A percentile compares a stretch with the other conserved stretches of the same genome.
phyloP scores from a whole-genome alignment of 2,329 filamentous ascomycete species.

The Verticillium albo-atrum region DNA sequence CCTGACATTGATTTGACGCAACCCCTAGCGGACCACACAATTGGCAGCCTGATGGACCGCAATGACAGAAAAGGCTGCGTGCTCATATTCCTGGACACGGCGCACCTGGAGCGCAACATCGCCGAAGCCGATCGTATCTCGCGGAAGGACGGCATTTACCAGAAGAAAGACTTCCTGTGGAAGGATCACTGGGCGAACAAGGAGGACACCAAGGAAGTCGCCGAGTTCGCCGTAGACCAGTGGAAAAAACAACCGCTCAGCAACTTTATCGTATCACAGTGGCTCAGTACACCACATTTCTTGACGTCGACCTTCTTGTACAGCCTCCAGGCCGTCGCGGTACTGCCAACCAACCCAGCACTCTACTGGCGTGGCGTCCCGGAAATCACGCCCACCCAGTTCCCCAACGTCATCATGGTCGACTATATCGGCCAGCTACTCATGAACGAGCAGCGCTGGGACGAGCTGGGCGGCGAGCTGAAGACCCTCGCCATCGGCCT shows the following conservation, averaged over 20 bases:
- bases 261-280: slow-evolving; percentile 24
- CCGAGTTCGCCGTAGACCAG: slow-evolving; percentile 7
- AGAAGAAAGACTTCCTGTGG: slow-evolving; percentile 14
- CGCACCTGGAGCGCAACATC: slow-evolving; percentile 13
- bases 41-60: slow-evolving; percentile 22
- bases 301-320: slow-evolving; percentile 18
- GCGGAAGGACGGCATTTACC: slow-evolving; percentile 24
- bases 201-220: slow-evolving; percentile 18
- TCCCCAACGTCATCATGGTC: slow-evolving; percentile 24
- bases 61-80: slow-evolving; percentile 28
- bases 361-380: slow-evolving; percentile 27
- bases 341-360: slow-evolving; percentile 25
- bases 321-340: slow-evolving; percentile 21
- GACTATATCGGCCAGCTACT: slow-evolving; percentile 26
- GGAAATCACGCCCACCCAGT: slow-evolving; percentile 19
- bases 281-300: slow-evolving; percentile 22
- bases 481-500: slow-evolving; percentile 24
- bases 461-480: slow-evolving; percentile 24
- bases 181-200: slow-evolving; percentile 25
- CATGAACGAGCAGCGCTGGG: slow-evolving; percentile 16
- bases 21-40: no score
- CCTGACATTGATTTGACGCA: slow-evolving; percentile 10
- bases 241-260: slow-evolving; percentile 8
- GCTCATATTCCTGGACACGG: slow-evolving; percentile 21
- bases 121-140: slow-evolving; percentile 13